Conservation (phyloP, 139 green algal genomes). For the Limnomonas spitsbergensis region DNA sequence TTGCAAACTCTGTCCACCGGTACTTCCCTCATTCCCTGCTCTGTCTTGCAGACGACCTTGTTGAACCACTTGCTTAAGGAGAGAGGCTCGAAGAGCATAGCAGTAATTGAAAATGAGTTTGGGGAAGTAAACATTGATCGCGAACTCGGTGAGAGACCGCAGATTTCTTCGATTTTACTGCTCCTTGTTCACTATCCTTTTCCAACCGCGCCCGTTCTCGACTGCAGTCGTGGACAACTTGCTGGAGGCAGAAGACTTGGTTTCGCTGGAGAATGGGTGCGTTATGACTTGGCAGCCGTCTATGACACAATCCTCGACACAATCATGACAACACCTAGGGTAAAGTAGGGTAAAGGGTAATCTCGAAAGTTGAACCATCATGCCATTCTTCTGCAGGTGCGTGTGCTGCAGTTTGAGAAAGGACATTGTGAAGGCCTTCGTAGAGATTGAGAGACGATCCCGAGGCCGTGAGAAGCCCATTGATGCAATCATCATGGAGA, state of each 20-base stretch:
- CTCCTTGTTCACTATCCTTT: too few relatives aligned
- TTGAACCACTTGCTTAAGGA: conserved; percentile 74
- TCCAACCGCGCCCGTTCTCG: too few relatives aligned
- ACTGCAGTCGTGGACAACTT: conserved; percentile 71
- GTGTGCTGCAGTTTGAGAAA: conserved; percentile 82
- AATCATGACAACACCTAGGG: too few relatives aligned
- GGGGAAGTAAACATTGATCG: conserved; percentile 61
- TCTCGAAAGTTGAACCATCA: too few relatives aligned
- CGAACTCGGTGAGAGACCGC: conserved; percentile 51
- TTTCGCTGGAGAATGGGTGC: conserved; percentile 80
- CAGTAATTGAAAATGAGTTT: conserved; percentile 49
- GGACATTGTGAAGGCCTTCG: conserved; percentile 77
- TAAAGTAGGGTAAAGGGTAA: conserved; percentile 79
- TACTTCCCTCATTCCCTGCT: too few relatives aligned
- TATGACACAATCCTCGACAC: too few relatives aligned
- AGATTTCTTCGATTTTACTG: too few relatives aligned
- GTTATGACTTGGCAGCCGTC: too few relatives aligned
- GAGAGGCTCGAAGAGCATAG: conserved; percentile 45
- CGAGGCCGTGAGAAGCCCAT: conserved; percentile 22
- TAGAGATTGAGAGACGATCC: conserved; percentile 58
- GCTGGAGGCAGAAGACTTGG: conserved; percentile 74
- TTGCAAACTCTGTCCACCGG: too few relatives aligned
- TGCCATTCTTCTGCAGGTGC: conserved; percentile 37
- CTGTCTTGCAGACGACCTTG: conserved; percentile 60
- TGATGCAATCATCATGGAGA: conserved; percentile 75